These are phyloP conservation scores for Bipolaris oryzae DNA, from an alignment of 2,329 filamentous ascomycete species.

Conservation along the genomic window DNA sequence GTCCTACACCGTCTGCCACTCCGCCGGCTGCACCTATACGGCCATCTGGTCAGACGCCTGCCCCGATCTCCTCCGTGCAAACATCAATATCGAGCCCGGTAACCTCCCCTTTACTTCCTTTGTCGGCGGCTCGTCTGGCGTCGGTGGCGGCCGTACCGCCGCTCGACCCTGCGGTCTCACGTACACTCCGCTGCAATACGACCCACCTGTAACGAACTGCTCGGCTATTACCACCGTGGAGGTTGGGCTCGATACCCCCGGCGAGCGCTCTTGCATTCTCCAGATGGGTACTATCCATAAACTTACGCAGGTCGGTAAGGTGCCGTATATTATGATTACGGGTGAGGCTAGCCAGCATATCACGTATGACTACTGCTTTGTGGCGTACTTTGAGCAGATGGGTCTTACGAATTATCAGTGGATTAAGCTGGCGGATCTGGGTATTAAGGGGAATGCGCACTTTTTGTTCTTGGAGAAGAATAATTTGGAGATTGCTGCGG, in stretches of 20 bases:
- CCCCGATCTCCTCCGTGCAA: slow-evolving; percentile 27
- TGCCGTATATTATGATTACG: slow-evolving; percentile 41
- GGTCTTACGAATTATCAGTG: slow-evolving; percentile 53
- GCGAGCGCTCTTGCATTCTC: slow-evolving; percentile 24
- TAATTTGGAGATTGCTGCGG: slow-evolving; percentile 52
- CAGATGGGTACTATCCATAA: slow-evolving; percentile 26
- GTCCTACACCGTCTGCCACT: slow-evolving; percentile 28
- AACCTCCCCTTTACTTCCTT: slow-evolving; percentile 23
- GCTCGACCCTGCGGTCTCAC: slow-evolving; percentile 29
- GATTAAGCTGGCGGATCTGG: slow-evolving; percentile 52
- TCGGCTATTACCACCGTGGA: slow-evolving; percentile 21
- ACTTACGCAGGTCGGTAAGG: slow-evolving; percentile 27
- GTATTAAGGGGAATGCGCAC: slow-evolving; percentile 62
- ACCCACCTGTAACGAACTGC: slow-evolving; percentile 23
- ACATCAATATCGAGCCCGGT: slow-evolving; percentile 32
- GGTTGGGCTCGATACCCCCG: slow-evolving; percentile 15
- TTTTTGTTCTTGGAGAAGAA: slow-evolving; percentile 63
- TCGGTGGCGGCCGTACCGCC: slow-evolving; percentile 20
- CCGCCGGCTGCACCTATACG: slow-evolving; percentile 28
- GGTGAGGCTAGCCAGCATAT: slow-evolving; percentile 39
- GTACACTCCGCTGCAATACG: slow-evolving; percentile 23
- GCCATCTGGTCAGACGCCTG: slow-evolving; percentile 31
- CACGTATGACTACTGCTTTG: slow-evolving; percentile 43
- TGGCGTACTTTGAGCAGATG: slow-evolving; percentile 44
- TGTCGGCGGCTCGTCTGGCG: slow-evolving; percentile 1